Conservation (phyloP, 331 rosid genomes). For the Pyrus hybrid region DNA sequence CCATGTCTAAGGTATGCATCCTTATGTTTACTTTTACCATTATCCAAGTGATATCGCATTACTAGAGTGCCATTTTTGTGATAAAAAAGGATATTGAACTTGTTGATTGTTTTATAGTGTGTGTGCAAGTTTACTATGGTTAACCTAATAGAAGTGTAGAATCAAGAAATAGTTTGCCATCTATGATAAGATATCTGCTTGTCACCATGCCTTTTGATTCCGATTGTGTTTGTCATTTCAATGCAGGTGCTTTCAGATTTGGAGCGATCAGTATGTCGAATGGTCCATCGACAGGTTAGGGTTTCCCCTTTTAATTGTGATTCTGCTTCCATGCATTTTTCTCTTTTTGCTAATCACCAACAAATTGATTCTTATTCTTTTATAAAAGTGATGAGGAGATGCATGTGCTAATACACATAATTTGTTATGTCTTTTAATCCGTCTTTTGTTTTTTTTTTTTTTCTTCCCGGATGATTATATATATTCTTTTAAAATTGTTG, state of each 20-base stretch:
- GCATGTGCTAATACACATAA: not conserved
- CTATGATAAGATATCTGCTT: not conserved
- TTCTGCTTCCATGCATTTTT: not conserved
- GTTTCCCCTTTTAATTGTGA: constrained; percentile 13
- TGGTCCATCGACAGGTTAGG: constrained; percentile 90
- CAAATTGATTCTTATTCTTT: not conserved
- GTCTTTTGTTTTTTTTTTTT: too few species aligned
- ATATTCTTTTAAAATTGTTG: not conserved
- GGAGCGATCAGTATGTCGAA: constrained; percentile 95
- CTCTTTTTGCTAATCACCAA: not conserved
- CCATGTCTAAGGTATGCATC: constrained; percentile 80
- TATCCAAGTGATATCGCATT: constrained; percentile 3
- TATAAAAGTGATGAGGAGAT: not conserved
- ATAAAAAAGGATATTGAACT: not conserved
- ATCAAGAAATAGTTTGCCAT: constrained; percentile 10
- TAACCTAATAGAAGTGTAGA: constrained; percentile 9
- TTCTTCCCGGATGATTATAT: too few species aligned
- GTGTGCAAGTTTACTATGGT: not conserved
- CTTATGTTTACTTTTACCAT: constrained; percentile 13
- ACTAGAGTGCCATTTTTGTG: not conserved
- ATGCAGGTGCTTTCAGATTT: constrained; percentile 87
- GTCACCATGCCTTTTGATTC: not conserved
- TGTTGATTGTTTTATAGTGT: not conserved
- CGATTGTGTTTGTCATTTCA: constrained; percentile 16
- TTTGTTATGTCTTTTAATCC: not conserved